phyloP scores from a whole-genome alignment of 176 grass and related monocot species.

The Triticum aestivum region DNA sequence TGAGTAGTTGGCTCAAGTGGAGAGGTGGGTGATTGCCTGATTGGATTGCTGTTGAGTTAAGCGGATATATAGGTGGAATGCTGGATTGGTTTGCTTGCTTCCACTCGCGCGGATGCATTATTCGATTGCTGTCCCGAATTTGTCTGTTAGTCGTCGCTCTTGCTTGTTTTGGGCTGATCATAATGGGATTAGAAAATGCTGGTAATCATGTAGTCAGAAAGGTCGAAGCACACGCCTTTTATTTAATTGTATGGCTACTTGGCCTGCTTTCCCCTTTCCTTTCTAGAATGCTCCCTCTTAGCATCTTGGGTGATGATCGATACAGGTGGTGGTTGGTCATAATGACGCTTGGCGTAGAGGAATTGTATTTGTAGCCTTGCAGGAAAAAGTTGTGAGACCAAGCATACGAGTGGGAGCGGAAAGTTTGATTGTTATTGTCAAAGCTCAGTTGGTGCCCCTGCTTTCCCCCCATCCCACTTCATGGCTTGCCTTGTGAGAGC shows the following conservation, averaged over 20 bases:
- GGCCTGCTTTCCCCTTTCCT: background rate
- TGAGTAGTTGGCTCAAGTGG: background rate
- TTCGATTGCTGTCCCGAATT: background rate
- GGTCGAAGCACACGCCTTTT: background rate
- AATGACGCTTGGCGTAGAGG: background rate
- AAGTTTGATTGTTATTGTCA: background rate
- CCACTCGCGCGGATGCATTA: background rate
- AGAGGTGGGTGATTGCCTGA: background rate
- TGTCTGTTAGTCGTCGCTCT: background rate
- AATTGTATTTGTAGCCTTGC: constrained; percentile 14
- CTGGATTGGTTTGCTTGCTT: background rate
- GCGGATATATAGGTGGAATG: background rate
- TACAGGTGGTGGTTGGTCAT: constrained; percentile 22
- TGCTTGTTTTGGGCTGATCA: background rate
- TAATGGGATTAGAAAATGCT: background rate
- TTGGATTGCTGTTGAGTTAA: background rate
- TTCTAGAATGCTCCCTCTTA: background rate
- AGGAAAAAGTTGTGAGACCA: background rate
- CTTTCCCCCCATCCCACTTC: background rate
- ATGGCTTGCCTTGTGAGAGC: background rate
- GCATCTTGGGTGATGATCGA: background rate
- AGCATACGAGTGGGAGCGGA: background rate
- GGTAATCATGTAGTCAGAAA: background rate
- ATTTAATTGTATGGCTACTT: background rate
- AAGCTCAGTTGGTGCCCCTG: background rate